phyloP scores from a whole-genome alignment of 768 basidiomycete species.

The Xerocomellus amylosporus region DNA sequence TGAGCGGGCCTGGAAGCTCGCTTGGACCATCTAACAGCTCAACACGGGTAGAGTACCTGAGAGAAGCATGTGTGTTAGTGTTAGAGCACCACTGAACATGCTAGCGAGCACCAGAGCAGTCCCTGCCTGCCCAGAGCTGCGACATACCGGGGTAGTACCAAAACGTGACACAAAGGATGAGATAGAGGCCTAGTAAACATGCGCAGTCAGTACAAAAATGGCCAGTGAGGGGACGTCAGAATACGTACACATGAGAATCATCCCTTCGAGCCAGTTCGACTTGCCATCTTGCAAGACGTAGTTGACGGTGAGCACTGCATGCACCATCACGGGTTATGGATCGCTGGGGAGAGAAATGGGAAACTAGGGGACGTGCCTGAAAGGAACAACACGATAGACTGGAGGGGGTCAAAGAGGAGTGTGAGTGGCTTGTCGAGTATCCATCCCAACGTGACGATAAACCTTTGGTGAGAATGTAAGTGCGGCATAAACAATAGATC shows the following conservation, averaged over 20 bases:
- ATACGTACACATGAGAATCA: constrained; percentile 63
- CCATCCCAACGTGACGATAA: constrained; percentile 79
- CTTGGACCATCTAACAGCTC: neutral
- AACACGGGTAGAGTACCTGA: neutral
- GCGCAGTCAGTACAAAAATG: neutral
- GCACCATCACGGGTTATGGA: neutral
- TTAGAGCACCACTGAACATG: neutral
- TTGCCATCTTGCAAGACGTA: constrained; percentile 84
- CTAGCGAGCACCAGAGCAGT: neutral
- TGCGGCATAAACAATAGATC: too few relatives aligned
- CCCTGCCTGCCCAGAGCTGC: neutral
- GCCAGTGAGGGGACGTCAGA: neutral
- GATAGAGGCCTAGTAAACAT: constrained; percentile 43
- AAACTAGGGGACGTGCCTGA: constrained; percentile 20
- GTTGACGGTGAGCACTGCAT: constrained; percentile 73
- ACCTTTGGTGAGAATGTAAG: constrained; percentile 37
- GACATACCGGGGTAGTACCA: constrained; percentile 50
- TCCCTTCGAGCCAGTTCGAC: constrained; percentile 89
- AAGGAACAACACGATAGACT: constrained; percentile 43
- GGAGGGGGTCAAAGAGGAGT: constrained; percentile 83
- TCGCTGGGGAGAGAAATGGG: neutral
- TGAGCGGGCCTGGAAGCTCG: neutral
- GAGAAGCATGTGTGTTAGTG: constrained; percentile 2
- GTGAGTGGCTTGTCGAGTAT: constrained; percentile 72
- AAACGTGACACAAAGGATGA: constrained; percentile 53